phyloP scores from a whole-genome alignment of 2,329 filamentous ascomycete genomes.

The Xenoacremonium recifei region DNA sequence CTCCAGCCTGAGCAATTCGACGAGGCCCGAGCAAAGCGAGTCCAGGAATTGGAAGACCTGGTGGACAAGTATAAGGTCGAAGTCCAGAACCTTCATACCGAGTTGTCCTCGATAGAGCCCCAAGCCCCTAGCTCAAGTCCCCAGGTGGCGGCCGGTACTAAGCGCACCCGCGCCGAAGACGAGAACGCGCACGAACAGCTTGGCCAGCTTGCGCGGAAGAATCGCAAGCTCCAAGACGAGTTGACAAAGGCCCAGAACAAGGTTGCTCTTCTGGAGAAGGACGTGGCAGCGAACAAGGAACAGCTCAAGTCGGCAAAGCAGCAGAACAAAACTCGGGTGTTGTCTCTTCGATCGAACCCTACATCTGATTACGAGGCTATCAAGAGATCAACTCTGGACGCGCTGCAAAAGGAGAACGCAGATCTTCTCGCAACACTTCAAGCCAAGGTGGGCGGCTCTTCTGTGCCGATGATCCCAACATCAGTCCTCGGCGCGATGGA shows the following conservation, averaged over 20 bases:
- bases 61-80: slow-evolving; percentile 85
- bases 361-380: slow-evolving; percentile 82
- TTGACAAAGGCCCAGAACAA: slow-evolving; percentile 68
- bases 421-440: slow-evolving; percentile 75
- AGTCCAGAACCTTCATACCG: slow-evolving; percentile 68
- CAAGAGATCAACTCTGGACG: slow-evolving; percentile 75
- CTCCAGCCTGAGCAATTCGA: slow-evolving; percentile 81
- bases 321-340: slow-evolving; percentile 73
- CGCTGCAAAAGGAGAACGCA: slow-evolving; percentile 78
- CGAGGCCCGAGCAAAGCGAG: slow-evolving; percentile 68
- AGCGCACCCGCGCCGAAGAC: slow-evolving; percentile 63
- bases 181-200: slow-evolving; percentile 68
- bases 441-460: slow-evolving; percentile 37
- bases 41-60: slow-evolving; percentile 80
- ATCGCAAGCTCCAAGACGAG: slow-evolving; percentile 79
- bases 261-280: slow-evolving; percentile 69
- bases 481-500: slow-evolving; percentile 74
- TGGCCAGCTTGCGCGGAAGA: slow-evolving; percentile 83
- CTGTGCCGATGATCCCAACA: slow-evolving; percentile 67
- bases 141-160: slow-evolving; percentile 51
- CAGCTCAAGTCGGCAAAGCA: slow-evolving; percentile 68
- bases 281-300: slow-evolving; percentile 68
- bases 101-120: slow-evolving; percentile 66
- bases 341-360: slow-evolving; percentile 88
- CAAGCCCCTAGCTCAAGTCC: slow-evolving; percentile 32